phyloP scores from a whole-genome alignment of 805 yeast genomes.

The Starmerella floris region DNA sequence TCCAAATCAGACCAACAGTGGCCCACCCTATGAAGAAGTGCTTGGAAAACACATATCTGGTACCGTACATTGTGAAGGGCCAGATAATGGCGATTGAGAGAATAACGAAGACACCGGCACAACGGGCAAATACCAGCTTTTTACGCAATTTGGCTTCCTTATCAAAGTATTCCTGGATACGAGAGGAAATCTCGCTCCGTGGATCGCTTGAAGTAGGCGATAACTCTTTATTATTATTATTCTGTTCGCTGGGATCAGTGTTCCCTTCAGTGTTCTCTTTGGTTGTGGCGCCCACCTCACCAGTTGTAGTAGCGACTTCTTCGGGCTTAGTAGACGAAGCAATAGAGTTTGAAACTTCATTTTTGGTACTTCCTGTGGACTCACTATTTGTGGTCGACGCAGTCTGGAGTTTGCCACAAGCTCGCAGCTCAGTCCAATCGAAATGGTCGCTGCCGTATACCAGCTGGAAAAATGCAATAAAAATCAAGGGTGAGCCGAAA shows the following conservation, averaged over 20 bases:
- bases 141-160: conserved; percentile 41
- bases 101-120: conserved; percentile 46
- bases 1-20: conserved; percentile 66
- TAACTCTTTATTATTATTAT: conserved; percentile 31
- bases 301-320: no score
- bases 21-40: conserved; percentile 81
- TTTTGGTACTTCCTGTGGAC: no score
- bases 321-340: no score
- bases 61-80: conserved; percentile 92
- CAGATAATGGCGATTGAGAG: conserved; percentile 54
- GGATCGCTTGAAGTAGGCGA: background rate
- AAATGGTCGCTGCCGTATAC: no score
- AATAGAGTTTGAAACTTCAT: no score
- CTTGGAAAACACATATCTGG: conserved; percentile 58
- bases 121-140: conserved; percentile 48
- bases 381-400: no score
- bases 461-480: no score
- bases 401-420: no score
- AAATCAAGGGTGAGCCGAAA: no score
- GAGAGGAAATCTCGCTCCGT: background rate
- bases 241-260: conserved; percentile 40
- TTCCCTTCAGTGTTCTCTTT: no score
- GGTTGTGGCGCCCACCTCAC: no score
- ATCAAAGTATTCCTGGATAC: conserved; percentile 15
- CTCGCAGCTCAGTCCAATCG: no score